Evolutionary conservation across 257 asterid genomes (phyloP), one percentile per base, ranked within the genome.

Genomic region (Fraxinus excelsior): DNA sequence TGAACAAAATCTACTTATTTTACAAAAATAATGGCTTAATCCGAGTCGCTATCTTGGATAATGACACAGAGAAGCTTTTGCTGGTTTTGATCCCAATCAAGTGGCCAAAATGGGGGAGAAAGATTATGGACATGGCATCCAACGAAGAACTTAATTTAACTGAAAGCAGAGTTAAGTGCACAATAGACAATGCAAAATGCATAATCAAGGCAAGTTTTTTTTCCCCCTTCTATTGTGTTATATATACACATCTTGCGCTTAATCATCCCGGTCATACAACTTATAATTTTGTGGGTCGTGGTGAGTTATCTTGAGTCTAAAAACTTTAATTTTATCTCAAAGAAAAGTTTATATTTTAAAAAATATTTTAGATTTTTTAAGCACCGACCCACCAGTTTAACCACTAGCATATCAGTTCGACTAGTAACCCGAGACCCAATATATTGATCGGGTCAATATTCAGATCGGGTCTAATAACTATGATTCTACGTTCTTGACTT

Each of bases 161-260:
- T 14, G 97, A 91, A 72, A 82, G 88, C 87, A 84, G 97, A 80
- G 85, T 93, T 66, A 83, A 96, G 82, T 91, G 98, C 90, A 89
- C 91, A 12, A 92, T 93, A 37, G 97, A 92, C 82, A 92, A 95
- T 80, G 96, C 98, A 58, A 92, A 88, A 78, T 92, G 98, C 88
- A 88, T 90, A 72, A 79, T 83, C 31, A 89, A 93, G 93, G 98
- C 84, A 83, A 88, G 92, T 72, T 58, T 19, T 16, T 19, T 12
- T 25, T 18, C 5, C 10, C n/a, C 0, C 1, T 4, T 2, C 1
- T 18, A 0, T 37, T 37, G 40, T 37, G 40, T 37, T 37, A 37
- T 29, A 29, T 37, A 37, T 7, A 37, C 7, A 37, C 40, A 37
- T 7, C 40, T 37, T 37, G 49, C 19, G 3, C 19, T n/a, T 3